phyloP scores from a whole-genome alignment of 176 grass and related monocot genomes.

The Hyparrhenia diplandra region DNA sequence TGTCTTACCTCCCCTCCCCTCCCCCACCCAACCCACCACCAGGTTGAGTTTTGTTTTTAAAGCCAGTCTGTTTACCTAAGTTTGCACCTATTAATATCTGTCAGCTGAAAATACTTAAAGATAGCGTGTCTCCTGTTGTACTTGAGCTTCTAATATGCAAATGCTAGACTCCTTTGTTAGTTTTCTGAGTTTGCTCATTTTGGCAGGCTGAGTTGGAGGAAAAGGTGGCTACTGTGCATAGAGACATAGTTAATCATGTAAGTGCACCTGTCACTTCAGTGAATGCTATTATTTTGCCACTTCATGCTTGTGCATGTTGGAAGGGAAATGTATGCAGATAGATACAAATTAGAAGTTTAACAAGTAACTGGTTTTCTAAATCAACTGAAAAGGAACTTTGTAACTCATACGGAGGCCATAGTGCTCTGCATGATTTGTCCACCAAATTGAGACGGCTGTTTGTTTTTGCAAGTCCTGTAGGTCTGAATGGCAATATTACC shows the following conservation, averaged over 20 bases:
- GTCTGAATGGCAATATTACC: not conserved
- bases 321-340: slow-evolving; percentile 3
- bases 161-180: slow-evolving; percentile 3
- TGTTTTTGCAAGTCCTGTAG: not conserved
- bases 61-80: slow-evolving; percentile 7
- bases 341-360: slow-evolving; percentile 1
- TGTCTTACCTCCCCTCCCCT: too few relatives aligned
- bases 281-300: not conserved
- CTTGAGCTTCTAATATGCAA: not conserved
- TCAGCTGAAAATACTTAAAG: not conserved
- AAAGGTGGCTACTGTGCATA: slow-evolving; percentile 56
- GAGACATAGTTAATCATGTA: slow-evolving; percentile 82
- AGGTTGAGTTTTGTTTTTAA: not conserved
- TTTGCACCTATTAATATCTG: slow-evolving; percentile 14
- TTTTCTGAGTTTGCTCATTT: slow-evolving; percentile 29
- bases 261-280: slow-evolving; percentile 25
- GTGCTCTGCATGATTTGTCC: not conserved
- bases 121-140: not conserved
- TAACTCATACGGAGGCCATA: not conserved
- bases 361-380: slow-evolving; percentile 11
- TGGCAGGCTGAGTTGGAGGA: slow-evolving; percentile 69
- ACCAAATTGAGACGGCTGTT: not conserved
- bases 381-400: not conserved
- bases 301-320: slow-evolving; percentile 10
- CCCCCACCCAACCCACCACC: too few relatives aligned